Evolutionary conservation across 257 asterid genomes (phyloP), one percentile per base, ranked within the genome.

Genomic region (Linderniella brevidens): DNA sequence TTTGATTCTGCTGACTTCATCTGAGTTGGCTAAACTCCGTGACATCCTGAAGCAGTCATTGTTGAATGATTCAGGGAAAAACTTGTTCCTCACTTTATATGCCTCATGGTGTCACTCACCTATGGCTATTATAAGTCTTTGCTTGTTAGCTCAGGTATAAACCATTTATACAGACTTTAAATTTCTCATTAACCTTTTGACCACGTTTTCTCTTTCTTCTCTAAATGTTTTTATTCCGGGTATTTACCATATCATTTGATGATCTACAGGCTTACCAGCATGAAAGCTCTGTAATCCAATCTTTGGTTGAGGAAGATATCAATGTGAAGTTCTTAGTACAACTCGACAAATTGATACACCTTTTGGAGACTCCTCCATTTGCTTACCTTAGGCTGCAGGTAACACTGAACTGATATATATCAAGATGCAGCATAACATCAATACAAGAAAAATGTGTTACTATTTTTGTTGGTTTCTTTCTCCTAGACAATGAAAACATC

Each of bases 21-120:
- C 90, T 16, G 99, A 90, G 74, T 67, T 90, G 80, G 76, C 87
- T 64, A 71, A 45, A 58, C 93, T 90, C 60, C 92, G 99, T 17
- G 69, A 52, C 53, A 92, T 85, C 60, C 71, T 90, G 50, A 90
- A 81, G 58, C 77, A 79, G 47, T 75, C 99, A 9, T 62, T 85
- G 57, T 69, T 68, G 53, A 71, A 62, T 62, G 78, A 66, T 56
- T 75, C 82, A 61, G 99, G 94, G 57, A 81, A 72, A 72, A 74
- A 73, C 62, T 73, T 90, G 58, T 85, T 79, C 64, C 70, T 70
- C 52, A 70, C 96, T 54, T 72, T 90, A 60, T 85, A 90, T 81
- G 78, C 94, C 51, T 85, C 99, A 5, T 90, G 99, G 99, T 81
- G 94, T 58, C 99, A 90, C 68, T 90, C 96, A 37, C 92, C 94